Percentiles rank a stretch among this genome's conserved stretches.
Evolutionary conservation across 2,329 filamentous ascomycete species (phyloP).

Genomic region (Trichophyton rubrum): DNA sequence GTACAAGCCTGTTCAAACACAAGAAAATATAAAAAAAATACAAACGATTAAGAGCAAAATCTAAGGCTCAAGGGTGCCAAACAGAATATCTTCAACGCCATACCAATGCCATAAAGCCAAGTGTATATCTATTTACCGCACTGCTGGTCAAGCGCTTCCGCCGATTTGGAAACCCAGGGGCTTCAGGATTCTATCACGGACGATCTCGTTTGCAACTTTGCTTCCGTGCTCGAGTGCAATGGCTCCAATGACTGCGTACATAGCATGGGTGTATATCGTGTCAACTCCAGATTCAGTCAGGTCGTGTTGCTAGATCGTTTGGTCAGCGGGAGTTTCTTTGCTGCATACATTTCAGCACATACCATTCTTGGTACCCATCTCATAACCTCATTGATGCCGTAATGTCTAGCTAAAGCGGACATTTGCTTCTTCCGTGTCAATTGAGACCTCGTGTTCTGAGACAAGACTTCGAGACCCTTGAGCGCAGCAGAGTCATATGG

Average conservation of each 20-base stretch:
- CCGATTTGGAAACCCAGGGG: conserved; percentile 31
- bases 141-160: conserved; percentile 13
- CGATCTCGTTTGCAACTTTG: conserved; percentile 59
- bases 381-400: conserved; percentile 61
- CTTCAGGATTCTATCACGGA: conserved; percentile 62
- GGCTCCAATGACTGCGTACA: conserved; percentile 81
- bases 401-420: conserved; percentile 52
- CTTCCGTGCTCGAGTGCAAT: conserved; percentile 79
- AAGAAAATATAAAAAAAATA: conserved; percentile 3
- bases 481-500: conserved; percentile 61
- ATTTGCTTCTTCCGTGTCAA: conserved; percentile 55
- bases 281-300: conserved; percentile 60
- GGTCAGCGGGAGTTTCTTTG: background rate
- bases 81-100: conserved; percentile 10
- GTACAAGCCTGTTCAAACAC: conserved; percentile 2
- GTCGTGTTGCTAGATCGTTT: conserved; percentile 44
- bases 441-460: conserved; percentile 45
- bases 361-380: conserved; percentile 84
- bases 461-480: conserved; percentile 61
- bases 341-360: conserved; percentile 22
- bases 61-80: background rate
- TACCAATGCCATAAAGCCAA: conserved; percentile 12
- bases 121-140: conserved; percentile 11
- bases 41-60: conserved; percentile 2
- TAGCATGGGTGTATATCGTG: conserved; percentile 59